Conservation (phyloP, 1,284 basidiomycete species). For the Schizophyllum commune region DNA sequence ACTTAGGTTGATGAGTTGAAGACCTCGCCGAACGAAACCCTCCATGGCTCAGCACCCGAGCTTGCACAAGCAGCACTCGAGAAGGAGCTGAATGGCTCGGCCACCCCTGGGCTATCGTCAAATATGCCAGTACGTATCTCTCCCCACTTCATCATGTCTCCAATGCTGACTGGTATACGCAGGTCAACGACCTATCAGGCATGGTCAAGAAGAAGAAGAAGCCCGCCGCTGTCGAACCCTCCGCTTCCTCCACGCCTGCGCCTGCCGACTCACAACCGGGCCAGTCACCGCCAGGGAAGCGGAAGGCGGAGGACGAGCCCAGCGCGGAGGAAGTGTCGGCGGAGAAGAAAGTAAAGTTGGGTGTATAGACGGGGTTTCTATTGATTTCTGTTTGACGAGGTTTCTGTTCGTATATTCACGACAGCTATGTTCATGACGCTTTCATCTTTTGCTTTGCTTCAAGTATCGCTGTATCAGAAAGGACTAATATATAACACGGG, state of each 20-base stretch:
- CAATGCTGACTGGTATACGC: background rate
- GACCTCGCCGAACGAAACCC: constrained; percentile 56
- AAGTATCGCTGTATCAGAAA: too few species aligned
- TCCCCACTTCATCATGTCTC: too few species aligned
- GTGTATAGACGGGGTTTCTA: constrained; percentile 21
- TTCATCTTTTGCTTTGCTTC: too few species aligned
- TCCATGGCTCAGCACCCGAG: constrained; percentile 48
- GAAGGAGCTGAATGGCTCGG: constrained; percentile 45
- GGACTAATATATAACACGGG: too few species aligned
- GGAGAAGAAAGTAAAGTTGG: constrained; percentile 64
- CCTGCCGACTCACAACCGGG: constrained; percentile 13
- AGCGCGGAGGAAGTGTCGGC: constrained; percentile 26
- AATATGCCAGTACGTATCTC: constrained; percentile 17
- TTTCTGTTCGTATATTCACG: too few species aligned
- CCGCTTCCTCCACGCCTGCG: background rate
- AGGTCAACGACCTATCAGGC: constrained; percentile 73
- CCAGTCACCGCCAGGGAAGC: constrained; percentile 38
- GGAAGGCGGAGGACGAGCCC: constrained; percentile 57
- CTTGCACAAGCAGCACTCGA: constrained; percentile 65
- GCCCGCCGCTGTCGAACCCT: constrained; percentile 14
- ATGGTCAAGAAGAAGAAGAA: constrained; percentile 85
- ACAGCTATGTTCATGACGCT: too few species aligned
- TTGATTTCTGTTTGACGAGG: too few species aligned
- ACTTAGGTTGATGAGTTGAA: constrained; percentile 80
- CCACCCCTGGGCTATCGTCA: constrained; percentile 18